Evolutionary conservation across 1,284 basidiomycete genomes (phyloP), one percentile per base, ranked within the genome.

Genomic region (Ustilago shanxiensis): DNA sequence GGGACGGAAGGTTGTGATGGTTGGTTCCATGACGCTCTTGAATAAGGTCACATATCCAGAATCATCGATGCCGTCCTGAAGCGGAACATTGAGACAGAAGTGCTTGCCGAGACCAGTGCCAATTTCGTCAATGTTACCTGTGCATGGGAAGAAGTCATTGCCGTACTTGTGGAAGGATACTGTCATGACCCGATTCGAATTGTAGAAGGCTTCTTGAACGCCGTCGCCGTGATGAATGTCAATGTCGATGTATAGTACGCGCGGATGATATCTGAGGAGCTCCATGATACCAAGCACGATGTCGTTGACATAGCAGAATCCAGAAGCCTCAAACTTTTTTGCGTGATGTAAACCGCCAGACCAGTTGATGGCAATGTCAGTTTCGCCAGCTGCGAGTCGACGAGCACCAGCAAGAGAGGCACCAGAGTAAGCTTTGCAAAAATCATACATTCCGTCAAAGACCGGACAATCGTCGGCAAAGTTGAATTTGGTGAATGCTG

Each of bases 101-200:
- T 99, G 93, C 87, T 97, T 98, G 62, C 96, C 97, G 10, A 85
- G 66, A 1, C 77, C 77, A 2, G 80, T 80, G 18, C 84, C 84
- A n/a, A 80, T 79, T 72, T 86, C 84, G 29, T 71, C 73, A 31
- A 85, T 79, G 63, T 84, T 80, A 44, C 84, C 84, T 1, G 84
- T 86, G 64, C 84, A 85, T 1, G 84, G 84, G 69, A 99, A 99
- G 88, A 99, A 99, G 84, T 98, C 95, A 72, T 94, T 94, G 2
- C 93, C 95, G 88, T 98, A 99, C 87, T 99, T 99, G 89, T 99
- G 96, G 87, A 99, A 99, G 0, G 96, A 98, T 22, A 98, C 94
- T 0, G 97, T 99, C 90, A 98, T 93, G 67, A 99, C 96, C 24
- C 97, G 92, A 82, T 99, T 96, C 39, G 95, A 94, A 80, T 95